phyloP scores from a whole-genome alignment of 495 filamentous ascomycete genomes.

The Aspergillus nanangensis region DNA sequence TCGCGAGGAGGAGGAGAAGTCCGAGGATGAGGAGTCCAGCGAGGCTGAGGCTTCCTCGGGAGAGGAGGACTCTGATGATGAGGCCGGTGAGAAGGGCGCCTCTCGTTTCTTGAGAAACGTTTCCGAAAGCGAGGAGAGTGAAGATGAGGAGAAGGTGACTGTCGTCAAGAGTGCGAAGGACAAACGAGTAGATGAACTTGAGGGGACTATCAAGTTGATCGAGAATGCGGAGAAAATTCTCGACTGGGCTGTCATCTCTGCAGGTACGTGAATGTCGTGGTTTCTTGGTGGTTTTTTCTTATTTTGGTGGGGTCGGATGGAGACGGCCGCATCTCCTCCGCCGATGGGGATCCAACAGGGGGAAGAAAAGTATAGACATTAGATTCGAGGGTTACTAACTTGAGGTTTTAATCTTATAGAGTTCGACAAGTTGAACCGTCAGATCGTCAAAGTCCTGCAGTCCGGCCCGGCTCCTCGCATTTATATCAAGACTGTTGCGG shows the following conservation, averaged over 20 bases:
- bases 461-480: conserved; percentile 75
- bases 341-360: background rate
- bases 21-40: conserved; percentile 79
- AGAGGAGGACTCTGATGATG: conserved; percentile 57
- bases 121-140: conserved; percentile 75
- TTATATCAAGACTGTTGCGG: conserved; percentile 89
- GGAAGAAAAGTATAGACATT: conserved; percentile 6
- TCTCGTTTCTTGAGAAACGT: conserved; percentile 77
- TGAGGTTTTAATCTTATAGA: conserved; percentile 45
- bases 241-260: conserved; percentile 91
- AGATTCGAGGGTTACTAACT: conserved; percentile 16
- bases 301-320: background rate
- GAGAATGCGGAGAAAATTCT: conserved; percentile 96
- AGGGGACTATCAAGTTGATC: conserved; percentile 80
- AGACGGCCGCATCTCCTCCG: background rate
- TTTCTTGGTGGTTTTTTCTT: conserved; percentile 5
- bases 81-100: conserved; percentile 63
- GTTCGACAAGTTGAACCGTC: conserved; percentile 95
- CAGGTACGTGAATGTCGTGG: conserved; percentile 74
- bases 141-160: conserved; percentile 76
- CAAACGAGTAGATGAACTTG: conserved; percentile 91
- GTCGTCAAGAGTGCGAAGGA: conserved; percentile 96
- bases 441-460: conserved; percentile 73
- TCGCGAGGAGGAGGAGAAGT: conserved; percentile 59
- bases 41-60: conserved; percentile 52